These are phyloP conservation scores for Mycena latifolia DNA, from an alignment of 768 basidiomycete species.

Conservation along the genomic window DNA sequence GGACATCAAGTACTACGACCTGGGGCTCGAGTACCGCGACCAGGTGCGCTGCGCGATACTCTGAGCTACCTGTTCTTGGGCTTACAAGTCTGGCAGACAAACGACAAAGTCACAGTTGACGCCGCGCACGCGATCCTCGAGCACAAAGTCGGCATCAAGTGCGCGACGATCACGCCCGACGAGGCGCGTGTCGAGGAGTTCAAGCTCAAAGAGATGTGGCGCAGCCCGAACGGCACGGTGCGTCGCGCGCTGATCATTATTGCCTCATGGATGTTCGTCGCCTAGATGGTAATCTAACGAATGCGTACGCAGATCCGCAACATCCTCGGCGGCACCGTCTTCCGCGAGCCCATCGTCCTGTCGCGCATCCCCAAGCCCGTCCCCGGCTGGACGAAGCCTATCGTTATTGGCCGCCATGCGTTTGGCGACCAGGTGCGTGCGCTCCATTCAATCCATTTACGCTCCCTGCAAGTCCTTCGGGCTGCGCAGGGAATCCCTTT, in stretches of 20 bases:
- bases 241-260: too few species aligned
- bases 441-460: too few species aligned
- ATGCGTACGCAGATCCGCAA: constrained; percentile 82
- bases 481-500: too few species aligned
- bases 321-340: constrained; percentile 97
- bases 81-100: constrained; percentile 70
- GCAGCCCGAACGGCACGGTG: constrained; percentile 96
- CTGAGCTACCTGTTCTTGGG: neutral
- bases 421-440: constrained; percentile 88
- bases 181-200: constrained; percentile 97
- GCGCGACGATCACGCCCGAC: constrained; percentile 99
- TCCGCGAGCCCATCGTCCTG: constrained; percentile 98
- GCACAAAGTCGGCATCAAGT: constrained; percentile 98
- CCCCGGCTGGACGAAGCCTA: constrained; percentile 97
- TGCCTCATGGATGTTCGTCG: constrained; percentile 49
- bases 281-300: constrained; percentile 4
- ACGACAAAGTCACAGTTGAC: constrained; percentile 93
- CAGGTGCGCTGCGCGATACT: constrained; percentile 61
- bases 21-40: constrained; percentile 96
- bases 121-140: constrained; percentile 95
- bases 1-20: constrained; percentile 98
- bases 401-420: constrained; percentile 96
- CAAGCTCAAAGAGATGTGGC: constrained; percentile 99
- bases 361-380: constrained; percentile 91
- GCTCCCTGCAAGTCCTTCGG: too few species aligned